Evolutionary conservation across 441 rosid species (phyloP).

Genomic region (Populus hybrid): DNA sequence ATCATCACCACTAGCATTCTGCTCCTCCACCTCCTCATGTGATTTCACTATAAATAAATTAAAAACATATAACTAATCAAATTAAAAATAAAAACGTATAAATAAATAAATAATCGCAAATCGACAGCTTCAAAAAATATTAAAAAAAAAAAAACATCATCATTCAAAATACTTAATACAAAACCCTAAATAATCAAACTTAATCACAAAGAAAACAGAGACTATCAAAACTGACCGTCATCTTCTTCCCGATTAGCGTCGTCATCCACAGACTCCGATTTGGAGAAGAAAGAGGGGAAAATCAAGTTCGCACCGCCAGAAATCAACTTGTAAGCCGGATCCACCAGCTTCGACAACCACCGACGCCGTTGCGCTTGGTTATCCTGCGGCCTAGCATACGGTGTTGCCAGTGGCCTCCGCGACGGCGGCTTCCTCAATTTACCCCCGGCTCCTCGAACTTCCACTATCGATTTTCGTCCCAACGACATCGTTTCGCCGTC

Average conservation of each 20-base stretch:
- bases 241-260: constrained; percentile 12
- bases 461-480: constrained; percentile 7
- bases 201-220: background rate
- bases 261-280: constrained; percentile 26
- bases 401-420: constrained; percentile 44
- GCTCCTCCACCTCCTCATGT: background rate
- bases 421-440: constrained; percentile 49
- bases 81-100: background rate
- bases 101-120: background rate
- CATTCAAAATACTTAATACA: background rate
- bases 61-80: background rate
- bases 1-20: constrained; percentile 1
- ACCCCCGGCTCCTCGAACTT: constrained; percentile 58
- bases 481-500: constrained; percentile 34
- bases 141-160: background rate
- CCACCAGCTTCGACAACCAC: constrained; percentile 66
- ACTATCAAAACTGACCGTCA: constrained; percentile 34
- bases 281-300: constrained; percentile 64
- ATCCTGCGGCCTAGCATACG: constrained; percentile 62
- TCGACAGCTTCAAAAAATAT: background rate
- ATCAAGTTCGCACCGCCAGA: constrained; percentile 22
- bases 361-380: constrained; percentile 39
- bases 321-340: constrained; percentile 50
- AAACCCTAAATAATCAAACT: constrained; percentile 12
- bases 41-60: background rate